These are phyloP conservation scores for Clavariopsis aquatica DNA, from an alignment of 495 filamentous ascomycete species.

Conservation along the genomic window DNA sequence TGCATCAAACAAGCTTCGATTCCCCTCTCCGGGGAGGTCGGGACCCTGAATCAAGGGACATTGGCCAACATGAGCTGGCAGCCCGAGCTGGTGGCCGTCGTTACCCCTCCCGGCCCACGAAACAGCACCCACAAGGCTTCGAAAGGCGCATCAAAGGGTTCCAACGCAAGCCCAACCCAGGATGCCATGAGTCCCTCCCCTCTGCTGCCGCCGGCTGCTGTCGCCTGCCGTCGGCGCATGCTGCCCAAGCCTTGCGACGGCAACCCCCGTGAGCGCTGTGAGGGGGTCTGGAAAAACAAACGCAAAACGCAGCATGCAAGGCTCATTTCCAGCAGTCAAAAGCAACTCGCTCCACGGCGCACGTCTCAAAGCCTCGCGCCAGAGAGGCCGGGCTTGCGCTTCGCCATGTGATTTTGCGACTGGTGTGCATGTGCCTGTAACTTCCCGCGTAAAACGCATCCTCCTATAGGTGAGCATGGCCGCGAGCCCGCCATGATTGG, in stretches of 20 bases:
- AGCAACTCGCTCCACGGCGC: neutral
- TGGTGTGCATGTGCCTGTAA: neutral
- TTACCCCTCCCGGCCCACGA: constrained; percentile 3
- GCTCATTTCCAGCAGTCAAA: neutral
- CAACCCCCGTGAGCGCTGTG: neutral
- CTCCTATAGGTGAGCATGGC: neutral
- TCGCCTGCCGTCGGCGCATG: too few relatives aligned
- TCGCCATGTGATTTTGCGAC: constrained; percentile 5
- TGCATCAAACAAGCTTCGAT: constrained; percentile 20
- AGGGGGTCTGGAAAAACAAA: neutral
- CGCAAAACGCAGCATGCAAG: neutral
- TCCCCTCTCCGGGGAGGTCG: constrained; percentile 5
- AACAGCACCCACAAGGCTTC: neutral
- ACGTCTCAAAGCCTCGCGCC: neutral
- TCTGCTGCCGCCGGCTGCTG: neutral
- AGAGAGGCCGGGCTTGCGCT: neutral
- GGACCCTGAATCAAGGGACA: constrained; percentile 9
- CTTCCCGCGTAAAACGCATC: neutral
- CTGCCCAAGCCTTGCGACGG: neutral
- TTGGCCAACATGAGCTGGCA: constrained; percentile 10
- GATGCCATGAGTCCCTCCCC: neutral
- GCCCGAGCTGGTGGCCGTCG: constrained; percentile 8
- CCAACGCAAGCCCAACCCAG: neutral
- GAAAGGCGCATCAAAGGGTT: neutral
- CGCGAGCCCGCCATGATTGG: neutral